Evolutionary conservation across 257 asterid genomes (phyloP).

Genomic region (Cordia subcordata): DNA sequence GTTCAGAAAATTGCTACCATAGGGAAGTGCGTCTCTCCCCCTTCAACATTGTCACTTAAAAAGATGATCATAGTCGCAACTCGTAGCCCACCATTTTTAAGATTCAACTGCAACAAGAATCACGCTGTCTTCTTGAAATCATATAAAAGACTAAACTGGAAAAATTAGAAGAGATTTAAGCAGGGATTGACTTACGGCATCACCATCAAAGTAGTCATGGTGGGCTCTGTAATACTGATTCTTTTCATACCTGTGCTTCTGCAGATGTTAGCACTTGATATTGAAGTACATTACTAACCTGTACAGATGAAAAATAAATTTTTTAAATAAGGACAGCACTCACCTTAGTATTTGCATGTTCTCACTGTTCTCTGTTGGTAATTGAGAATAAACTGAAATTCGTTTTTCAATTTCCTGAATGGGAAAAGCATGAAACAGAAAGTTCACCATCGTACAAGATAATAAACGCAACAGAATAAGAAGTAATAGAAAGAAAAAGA

Average conservation of each 20-base stretch:
- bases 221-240: slow-evolving; percentile 63
- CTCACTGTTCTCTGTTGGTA: slow-evolving; percentile 83
- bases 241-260: slow-evolving; percentile 75
- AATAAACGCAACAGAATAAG: not conserved
- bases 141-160: not conserved
- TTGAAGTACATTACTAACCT: slow-evolving; percentile 23
- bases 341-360: slow-evolving; percentile 79
- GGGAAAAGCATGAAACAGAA: not conserved
- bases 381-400: slow-evolving; percentile 74
- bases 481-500: not conserved
- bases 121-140: not conserved
- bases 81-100: slow-evolving; percentile 24
- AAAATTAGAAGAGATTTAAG: not conserved
- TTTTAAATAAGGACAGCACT: slow-evolving; percentile 6
- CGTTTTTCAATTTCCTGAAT: slow-evolving; percentile 80
- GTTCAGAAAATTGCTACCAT: slow-evolving; percentile 10
- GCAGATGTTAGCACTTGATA: slow-evolving; percentile 62
- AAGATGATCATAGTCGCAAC: slow-evolving; percentile 25
- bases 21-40: slow-evolving; percentile 29
- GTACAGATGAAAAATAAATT: slow-evolving; percentile 13
- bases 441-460: not conserved
- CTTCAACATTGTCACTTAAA: slow-evolving; percentile 25
- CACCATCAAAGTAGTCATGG: slow-evolving; percentile 42
- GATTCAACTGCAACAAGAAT: slow-evolving; percentile 18
- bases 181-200: not conserved